phyloP scores from a whole-genome alignment of 2,329 filamentous ascomycete species.

The Nakataea oryzae region DNA sequence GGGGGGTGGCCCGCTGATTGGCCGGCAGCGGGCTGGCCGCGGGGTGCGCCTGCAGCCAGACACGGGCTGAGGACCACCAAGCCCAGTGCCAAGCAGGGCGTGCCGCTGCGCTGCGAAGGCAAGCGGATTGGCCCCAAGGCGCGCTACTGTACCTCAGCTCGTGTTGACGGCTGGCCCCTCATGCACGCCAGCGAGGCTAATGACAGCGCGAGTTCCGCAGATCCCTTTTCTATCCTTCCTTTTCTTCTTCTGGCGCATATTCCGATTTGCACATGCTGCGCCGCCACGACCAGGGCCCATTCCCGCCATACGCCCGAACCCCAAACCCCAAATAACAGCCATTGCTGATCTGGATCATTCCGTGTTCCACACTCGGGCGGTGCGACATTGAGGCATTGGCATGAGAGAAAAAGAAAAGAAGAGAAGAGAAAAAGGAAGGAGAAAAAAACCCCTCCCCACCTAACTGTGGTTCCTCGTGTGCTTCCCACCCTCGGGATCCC shows the following conservation, averaged over 20 bases:
- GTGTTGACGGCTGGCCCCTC: background rate
- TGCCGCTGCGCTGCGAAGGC: background rate
- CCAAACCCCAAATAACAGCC: background rate
- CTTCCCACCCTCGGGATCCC: background rate
- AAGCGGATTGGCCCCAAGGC: background rate
- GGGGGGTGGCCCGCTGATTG: background rate
- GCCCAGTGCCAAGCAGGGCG: too few species aligned
- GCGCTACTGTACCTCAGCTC: background rate
- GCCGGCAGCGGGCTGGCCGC: too few species aligned
- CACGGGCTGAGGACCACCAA: too few species aligned
- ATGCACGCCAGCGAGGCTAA: background rate
- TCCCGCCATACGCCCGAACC: background rate
- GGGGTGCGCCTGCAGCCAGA: too few species aligned
- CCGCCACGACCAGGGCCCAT: too few species aligned
- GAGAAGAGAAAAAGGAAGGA: too few species aligned
- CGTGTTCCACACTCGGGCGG: background rate
- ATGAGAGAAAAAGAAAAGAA: too few species aligned
- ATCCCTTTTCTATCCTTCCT: background rate
- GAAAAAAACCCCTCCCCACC: background rate
- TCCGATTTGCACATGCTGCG: too few species aligned
- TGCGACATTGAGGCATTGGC: too few species aligned
- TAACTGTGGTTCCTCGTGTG: background rate
- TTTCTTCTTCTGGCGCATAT: too few species aligned
- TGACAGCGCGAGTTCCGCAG: background rate
- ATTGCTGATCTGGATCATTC: background rate